phyloP scores from a whole-genome alignment of 352 stramenopile genomes.

The Globisporangium okanoganense region DNA sequence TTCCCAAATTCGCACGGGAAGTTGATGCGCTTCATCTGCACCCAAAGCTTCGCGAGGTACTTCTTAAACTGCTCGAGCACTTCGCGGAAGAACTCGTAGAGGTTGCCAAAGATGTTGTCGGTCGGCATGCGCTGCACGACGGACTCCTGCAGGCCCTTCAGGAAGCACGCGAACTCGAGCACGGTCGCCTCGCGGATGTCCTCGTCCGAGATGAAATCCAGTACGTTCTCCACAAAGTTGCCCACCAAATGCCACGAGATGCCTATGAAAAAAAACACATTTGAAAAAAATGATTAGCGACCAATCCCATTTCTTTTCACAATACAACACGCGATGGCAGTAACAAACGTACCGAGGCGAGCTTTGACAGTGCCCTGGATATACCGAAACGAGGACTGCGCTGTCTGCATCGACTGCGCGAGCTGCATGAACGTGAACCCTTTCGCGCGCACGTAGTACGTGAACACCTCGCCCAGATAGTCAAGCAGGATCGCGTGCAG shows the following conservation, averaged over 20 bases:
- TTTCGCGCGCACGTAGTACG: constrained; percentile 45
- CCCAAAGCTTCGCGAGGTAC: constrained; percentile 58
- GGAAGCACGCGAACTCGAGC: constrained; percentile 54
- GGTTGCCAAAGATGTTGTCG: constrained; percentile 59
- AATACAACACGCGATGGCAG: too few species aligned
- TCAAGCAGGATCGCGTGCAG: constrained; percentile 47
- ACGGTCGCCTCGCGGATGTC: constrained; percentile 68
- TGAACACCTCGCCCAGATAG: constrained; percentile 60
- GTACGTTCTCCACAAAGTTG: constrained; percentile 56
- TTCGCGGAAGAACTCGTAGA: constrained; percentile 61
- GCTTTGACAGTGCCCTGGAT: constrained; percentile 58
- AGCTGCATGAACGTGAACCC: constrained; percentile 55
- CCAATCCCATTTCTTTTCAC: too few species aligned
- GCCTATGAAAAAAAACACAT: constrained; percentile 11
- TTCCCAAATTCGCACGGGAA: constrained; percentile 81
- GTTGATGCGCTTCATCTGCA: constrained; percentile 47
- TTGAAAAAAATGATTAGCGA: too few species aligned
- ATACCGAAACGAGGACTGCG: constrained; percentile 59
- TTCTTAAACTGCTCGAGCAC: constrained; percentile 64
- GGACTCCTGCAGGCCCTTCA: constrained; percentile 32
- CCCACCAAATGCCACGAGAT: constrained; percentile 65
- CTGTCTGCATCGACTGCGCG: constrained; percentile 49
- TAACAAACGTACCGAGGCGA: constrained; percentile 34
- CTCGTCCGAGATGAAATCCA: constrained; percentile 68
- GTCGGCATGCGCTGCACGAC: constrained; percentile 20